These are phyloP conservation scores for Prunus persica DNA, from an alignment of 306 rosid species.

Conservation along the genomic window DNA sequence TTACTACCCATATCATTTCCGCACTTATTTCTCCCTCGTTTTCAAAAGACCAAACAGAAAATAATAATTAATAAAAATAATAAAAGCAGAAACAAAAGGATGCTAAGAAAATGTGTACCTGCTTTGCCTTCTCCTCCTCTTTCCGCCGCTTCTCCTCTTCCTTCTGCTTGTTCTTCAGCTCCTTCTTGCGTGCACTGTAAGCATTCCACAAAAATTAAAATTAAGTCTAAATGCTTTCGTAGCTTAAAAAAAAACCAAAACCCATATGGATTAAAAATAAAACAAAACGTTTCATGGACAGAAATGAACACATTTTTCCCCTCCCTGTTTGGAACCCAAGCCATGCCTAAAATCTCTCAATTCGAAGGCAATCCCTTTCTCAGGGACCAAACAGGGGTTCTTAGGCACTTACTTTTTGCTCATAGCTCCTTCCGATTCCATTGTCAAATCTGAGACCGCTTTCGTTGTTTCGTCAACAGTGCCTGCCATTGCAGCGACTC, in stretches of 20 bases:
- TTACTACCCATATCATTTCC: not conserved
- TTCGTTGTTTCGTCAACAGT: slow-evolving; percentile 22
- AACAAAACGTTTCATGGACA: not conserved
- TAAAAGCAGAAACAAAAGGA: not conserved
- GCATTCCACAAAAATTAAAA: not conserved
- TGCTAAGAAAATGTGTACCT: slow-evolving; percentile 30
- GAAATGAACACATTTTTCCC: not conserved
- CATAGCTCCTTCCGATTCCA: slow-evolving; percentile 29
- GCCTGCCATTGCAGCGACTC: slow-evolving; percentile 16
- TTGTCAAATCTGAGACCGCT: slow-evolving; percentile 17
- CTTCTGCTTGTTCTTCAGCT: slow-evolving; percentile 58
- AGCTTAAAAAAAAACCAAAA: not conserved
- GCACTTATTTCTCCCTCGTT: not conserved
- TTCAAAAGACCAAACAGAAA: not conserved
- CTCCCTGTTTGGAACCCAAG: not conserved
- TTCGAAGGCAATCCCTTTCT: not conserved
- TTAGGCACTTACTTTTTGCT: slow-evolving; percentile 49
- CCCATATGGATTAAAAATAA: not conserved
- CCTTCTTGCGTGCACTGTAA: slow-evolving; percentile 74
- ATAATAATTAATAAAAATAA: not conserved
- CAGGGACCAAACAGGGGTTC: not conserved
- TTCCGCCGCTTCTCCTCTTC: slow-evolving; percentile 72
- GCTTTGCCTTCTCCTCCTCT: slow-evolving; percentile 76
- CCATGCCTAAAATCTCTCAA: not conserved
- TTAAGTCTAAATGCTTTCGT: not conserved